Percentiles rank a stretch among this genome's conserved stretches.
Evolutionary conservation across 2,329 filamentous ascomycete species (phyloP).

Genomic region (Thermothelomyces thermophilus): DNA sequence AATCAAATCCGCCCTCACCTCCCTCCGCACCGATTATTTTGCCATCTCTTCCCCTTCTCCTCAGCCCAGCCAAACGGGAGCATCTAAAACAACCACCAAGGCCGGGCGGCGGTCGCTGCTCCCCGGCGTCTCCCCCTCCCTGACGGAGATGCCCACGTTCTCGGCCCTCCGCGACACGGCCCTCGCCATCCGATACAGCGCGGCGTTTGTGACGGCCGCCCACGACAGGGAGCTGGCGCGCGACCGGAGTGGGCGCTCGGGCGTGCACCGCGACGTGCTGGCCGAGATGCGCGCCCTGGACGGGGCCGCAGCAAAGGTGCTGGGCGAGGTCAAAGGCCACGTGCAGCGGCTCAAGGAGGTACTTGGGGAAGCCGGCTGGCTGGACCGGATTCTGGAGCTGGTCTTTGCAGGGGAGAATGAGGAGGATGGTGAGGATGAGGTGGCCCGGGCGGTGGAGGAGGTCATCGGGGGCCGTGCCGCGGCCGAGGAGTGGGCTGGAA

Average conservation of each 20-base stretch:
- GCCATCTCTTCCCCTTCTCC: neutral
- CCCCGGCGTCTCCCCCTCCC: slow-evolving; percentile 8
- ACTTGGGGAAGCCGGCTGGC: slow-evolving; percentile 32
- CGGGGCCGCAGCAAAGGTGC: slow-evolving; percentile 21
- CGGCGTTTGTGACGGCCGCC: slow-evolving; percentile 26
- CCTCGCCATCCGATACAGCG: slow-evolving; percentile 29
- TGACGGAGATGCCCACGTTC: slow-evolving; percentile 32
- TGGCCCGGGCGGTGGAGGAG: slow-evolving; percentile 25
- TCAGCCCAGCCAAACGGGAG: neutral
- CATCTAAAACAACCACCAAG: neutral
- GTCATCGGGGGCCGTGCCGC: slow-evolving; percentile 26
- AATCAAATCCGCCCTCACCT: slow-evolving; percentile 17
- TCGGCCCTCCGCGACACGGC: slow-evolving; percentile 34
- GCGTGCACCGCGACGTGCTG: slow-evolving; percentile 30
- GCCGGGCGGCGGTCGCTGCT: no score
- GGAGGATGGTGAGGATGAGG: slow-evolving; percentile 18
- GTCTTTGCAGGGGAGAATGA: slow-evolving; percentile 24
- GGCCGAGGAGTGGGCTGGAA: slow-evolving; percentile 32
- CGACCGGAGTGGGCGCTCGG: slow-evolving; percentile 30
- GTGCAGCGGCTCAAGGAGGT: slow-evolving; percentile 29
- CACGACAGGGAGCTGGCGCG: slow-evolving; percentile 30
- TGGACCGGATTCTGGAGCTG: slow-evolving; percentile 33
- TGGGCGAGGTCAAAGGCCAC: slow-evolving; percentile 28
- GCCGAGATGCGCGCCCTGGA: slow-evolving; percentile 31
- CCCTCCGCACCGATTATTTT: slow-evolving; percentile 14